Base-by-base conservation (phyloP, 2,329 filamentous ascomycete species). In the Colletotrichum tabaci region DNA sequence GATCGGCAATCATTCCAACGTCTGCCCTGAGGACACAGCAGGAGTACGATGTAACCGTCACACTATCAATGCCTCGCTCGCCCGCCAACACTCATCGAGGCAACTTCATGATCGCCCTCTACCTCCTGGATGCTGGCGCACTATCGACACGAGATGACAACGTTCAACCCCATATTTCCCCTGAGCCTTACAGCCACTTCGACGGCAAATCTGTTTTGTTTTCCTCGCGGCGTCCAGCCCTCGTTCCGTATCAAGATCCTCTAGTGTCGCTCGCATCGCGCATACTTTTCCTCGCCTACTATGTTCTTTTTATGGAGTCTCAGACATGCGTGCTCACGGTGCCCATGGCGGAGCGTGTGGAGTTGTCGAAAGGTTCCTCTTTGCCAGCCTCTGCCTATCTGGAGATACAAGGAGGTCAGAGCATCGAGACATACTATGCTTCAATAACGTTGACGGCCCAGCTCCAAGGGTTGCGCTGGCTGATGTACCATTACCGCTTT, bases 51-150 rank as follows among this genome's bases (percentile, higher is more conserved):
- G 88, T 99, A 52, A 87, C 89, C 6, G 86, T 98, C 1, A 86
- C 90, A 26, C 86, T 99, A 42, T 88, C 89, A 4, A 86, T 99
- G 74, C 96, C 96, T 21, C 91, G 92, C 50, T 96, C 94, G 2
- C 91, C 90, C 0, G 82, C 87, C 2, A 99, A 99, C 77, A 83
- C 93, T 26, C 88, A 88, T 2, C 88, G 89, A 16, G 96, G 96
- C 38, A 98, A 98, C 83, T 98, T 98, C 86, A 99, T 99, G 96
- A 85, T 98, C 21, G 92, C 93, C 57, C 84, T 98, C 18, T 88
- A 90, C 72, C 88, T 98, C 62, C 87, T 93, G 61, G 86, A 86
- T 35, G 82, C 83, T 30, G 80, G 82, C 75, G 38, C 75, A 77
- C 46, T 76, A 69, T 73, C 74, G 38, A 30, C 74, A 18, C 72